Percentiles rank a stretch among this genome's conserved stretches.
phyloP scores from a whole-genome alignment of 1,284 basidiomycete genomes.

The Moesziomyces sp. region DNA sequence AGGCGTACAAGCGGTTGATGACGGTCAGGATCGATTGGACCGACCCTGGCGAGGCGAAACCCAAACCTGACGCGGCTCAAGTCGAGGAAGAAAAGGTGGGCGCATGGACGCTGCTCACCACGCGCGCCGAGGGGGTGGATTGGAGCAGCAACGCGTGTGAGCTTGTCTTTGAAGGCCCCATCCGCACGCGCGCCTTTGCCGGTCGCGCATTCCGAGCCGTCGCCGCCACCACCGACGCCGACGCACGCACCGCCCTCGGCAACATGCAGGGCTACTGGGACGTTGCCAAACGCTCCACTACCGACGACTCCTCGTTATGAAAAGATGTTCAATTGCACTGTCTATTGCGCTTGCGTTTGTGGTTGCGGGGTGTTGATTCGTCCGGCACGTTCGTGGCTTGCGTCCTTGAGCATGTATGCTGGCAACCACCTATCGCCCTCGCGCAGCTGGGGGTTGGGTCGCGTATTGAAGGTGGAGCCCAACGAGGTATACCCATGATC shows the following conservation, averaged over 20 bases:
- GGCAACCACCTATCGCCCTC: slow-evolving; percentile 72
- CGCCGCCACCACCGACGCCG: slow-evolving; percentile 80
- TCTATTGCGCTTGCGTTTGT: background rate
- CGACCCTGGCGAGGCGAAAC: slow-evolving; percentile 77
- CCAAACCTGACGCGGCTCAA: slow-evolving; percentile 59
- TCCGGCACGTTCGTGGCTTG: slow-evolving; percentile 77
- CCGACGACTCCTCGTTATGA: background rate
- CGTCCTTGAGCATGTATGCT: slow-evolving; percentile 83
- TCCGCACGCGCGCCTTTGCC: slow-evolving; percentile 75
- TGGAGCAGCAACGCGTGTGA: slow-evolving; percentile 88
- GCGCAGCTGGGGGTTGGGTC: slow-evolving; percentile 84
- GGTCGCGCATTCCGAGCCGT: slow-evolving; percentile 74
- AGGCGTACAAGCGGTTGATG: slow-evolving; percentile 90
- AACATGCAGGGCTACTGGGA: slow-evolving; percentile 90
- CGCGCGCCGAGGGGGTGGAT: slow-evolving; percentile 65
- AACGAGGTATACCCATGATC: slow-evolving; percentile 96
- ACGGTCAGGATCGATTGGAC: slow-evolving; percentile 91
- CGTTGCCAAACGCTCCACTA: slow-evolving; percentile 74
- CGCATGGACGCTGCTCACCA: slow-evolving; percentile 33
- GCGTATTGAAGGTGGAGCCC: slow-evolving; percentile 93
- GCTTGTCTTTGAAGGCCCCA: slow-evolving; percentile 89
- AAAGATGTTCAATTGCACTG: no score
- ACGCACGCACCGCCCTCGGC: slow-evolving; percentile 86
- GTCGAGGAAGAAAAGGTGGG: slow-evolving; percentile 65
- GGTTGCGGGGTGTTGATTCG: slow-evolving; percentile 53